Percentiles rank a stretch among this genome's conserved stretches.
Evolutionary conservation across 805 yeast species (phyloP).

Genomic region (Kodamaea leandrae): DNA sequence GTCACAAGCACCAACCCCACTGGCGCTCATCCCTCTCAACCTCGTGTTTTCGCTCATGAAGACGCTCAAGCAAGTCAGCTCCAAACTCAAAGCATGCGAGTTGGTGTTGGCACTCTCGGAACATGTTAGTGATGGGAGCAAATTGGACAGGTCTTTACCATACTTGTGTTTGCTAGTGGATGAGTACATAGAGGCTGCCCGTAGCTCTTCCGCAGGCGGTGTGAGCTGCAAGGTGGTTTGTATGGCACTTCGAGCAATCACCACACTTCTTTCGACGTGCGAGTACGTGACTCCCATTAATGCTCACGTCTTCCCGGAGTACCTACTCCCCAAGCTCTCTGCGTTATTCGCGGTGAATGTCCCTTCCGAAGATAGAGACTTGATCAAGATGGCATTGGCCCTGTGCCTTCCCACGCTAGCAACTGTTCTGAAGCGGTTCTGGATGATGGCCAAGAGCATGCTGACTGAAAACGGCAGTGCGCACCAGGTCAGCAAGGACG

Average conservation of each 20-base stretch:
- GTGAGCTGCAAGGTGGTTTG: conserved; percentile 55
- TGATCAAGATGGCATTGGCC: conserved; percentile 64
- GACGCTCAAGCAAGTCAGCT: conserved; percentile 56
- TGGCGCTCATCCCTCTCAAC: conserved; percentile 57
- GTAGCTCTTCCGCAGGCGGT: conserved; percentile 2
- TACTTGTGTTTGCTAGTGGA: conserved; percentile 70
- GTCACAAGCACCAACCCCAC: conserved; percentile 20
- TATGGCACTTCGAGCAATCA: conserved; percentile 59
- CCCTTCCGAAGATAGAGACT: conserved; percentile 24
- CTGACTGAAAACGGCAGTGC: conserved; percentile 17
- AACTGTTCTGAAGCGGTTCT: conserved; percentile 56
- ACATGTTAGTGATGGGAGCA: conserved; percentile 74
- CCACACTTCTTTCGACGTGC: conserved; percentile 66
- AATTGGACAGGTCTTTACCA: conserved; percentile 83
- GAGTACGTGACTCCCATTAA: conserved; percentile 71
- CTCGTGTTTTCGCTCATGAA: conserved; percentile 46
- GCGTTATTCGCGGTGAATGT: conserved; percentile 24
- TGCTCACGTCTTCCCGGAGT: conserved; percentile 75
- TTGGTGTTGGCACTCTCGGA: conserved; percentile 74
- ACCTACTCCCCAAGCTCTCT: conserved; percentile 66
- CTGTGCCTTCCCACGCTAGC: conserved; percentile 73
- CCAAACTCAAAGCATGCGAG: conserved; percentile 70
- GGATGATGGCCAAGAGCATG: conserved; percentile 56
- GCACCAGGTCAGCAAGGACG: conserved; percentile 26
- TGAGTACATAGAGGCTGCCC: conserved; percentile 40